Conservation (phyloP, 164 flowering plant genomes). For the Tetrastigma voinierianum region DNA sequence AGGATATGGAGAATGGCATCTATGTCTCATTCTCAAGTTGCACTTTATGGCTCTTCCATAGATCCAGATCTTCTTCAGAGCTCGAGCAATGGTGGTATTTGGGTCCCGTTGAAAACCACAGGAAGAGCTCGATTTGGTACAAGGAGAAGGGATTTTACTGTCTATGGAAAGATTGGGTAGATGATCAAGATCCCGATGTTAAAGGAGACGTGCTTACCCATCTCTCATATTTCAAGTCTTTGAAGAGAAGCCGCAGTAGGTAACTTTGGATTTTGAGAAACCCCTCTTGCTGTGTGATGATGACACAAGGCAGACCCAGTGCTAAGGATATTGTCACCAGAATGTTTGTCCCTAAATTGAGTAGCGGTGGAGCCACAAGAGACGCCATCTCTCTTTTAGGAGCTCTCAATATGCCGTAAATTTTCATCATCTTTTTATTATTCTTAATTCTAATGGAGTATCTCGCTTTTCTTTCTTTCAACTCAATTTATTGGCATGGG, state of each 20-base stretch:
- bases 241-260: constrained; percentile 83
- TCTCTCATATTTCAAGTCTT: constrained; percentile 83
- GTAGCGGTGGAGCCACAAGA: too few relatives aligned
- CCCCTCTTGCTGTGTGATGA: too few relatives aligned
- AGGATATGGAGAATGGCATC: constrained; percentile 48
- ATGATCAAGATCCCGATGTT: constrained; percentile 71
- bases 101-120: constrained; percentile 33
- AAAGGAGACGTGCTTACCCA: constrained; percentile 69
- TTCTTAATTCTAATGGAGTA: too few relatives aligned
- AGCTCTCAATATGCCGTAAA: too few relatives aligned
- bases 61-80: constrained; percentile 72
- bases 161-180: constrained; percentile 62
- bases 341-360: too few relatives aligned
- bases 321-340: too few relatives aligned
- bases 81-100: constrained; percentile 44
- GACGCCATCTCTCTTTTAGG: too few relatives aligned
- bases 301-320: too few relatives aligned
- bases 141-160: constrained; percentile 27
- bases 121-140: constrained; percentile 38
- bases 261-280: constrained; percentile 79
- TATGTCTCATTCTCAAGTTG: constrained; percentile 32
- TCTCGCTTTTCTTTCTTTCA: too few relatives aligned
- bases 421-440: too few relatives aligned
- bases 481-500: too few relatives aligned
- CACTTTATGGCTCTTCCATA: constrained; percentile 34